A percentile compares a stretch with the other conserved stretches of the same genome.
These are phyloP conservation scores for Lentinula sp. DNA, from an alignment of 768 basidiomycete species.

Conservation along the genomic window DNA sequence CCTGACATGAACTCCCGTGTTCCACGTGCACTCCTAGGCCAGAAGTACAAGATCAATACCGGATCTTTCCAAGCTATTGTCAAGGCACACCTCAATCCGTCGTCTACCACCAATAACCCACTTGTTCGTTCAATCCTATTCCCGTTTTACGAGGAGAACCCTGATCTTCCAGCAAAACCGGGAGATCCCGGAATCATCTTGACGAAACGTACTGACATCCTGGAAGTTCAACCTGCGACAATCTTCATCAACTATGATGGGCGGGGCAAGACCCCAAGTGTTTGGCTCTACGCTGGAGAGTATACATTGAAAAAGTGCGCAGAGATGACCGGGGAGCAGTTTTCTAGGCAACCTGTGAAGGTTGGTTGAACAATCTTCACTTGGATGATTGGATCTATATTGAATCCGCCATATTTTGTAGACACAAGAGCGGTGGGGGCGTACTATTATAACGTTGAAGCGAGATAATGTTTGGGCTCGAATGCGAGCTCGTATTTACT, in stretches of 20 bases:
- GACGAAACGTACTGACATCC: background rate
- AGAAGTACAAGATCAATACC: background rate
- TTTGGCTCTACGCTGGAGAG: constrained; percentile 1
- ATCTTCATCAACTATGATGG: background rate
- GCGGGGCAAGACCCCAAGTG: background rate
- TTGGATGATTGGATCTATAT: background rate
- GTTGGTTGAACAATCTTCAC: background rate
- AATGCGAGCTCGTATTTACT: background rate
- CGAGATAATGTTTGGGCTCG: background rate
- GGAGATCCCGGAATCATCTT: constrained; percentile 1
- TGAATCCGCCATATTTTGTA: background rate
- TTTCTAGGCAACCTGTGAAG: background rate
- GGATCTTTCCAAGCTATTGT: background rate
- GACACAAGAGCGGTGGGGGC: background rate
- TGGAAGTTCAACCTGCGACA: background rate
- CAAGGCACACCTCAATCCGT: background rate
- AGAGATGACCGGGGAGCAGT: background rate
- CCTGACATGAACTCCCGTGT: background rate
- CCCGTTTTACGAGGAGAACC: background rate
- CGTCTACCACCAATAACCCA: background rate
- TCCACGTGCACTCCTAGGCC: background rate
- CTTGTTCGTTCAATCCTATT: background rate
- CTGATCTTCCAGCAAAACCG: background rate
- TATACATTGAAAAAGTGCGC: background rate
- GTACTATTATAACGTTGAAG: background rate